Evolutionary conservation across 2,329 filamentous ascomycete species (phyloP), one percentile per base, ranked within the genome.

Genomic region (Sporothrix sp.): DNA sequence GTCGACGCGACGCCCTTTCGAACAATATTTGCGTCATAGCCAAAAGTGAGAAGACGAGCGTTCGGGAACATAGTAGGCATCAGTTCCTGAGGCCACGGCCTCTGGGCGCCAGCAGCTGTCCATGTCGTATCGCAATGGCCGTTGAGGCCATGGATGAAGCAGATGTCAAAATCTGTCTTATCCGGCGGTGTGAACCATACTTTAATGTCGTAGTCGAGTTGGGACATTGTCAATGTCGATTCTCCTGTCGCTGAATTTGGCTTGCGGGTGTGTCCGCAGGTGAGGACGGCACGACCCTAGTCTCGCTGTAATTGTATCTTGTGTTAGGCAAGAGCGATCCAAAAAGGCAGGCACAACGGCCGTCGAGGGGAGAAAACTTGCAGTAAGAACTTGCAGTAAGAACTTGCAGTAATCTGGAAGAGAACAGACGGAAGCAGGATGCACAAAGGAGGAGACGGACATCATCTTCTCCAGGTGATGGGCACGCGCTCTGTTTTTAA

Each of bases 91-190:
- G 65, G 66, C 67, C 68, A 70, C 2, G 66, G 63, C n/a, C 42
- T 43, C 7, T 36, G 18, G 14, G 57, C 56, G 3, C 58, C 60
- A 0, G 56, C 33, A 6, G 61, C 63, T 7, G 63, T 68, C 69
- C 68, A 71, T 3, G 67, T 69, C 3, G 48, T 59, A 5, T 66
- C 61, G 1, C 67, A 63, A 50, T 68, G 57, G 2, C 69, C 70
- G 1, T 61, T 65, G 10, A 71, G 56, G 5, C 69, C 68, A 38
- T 72, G 69, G 23, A 71, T 53, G 48, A 71, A 70, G 48, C 66
- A 65, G 18, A 70, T 56, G 36, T 60, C 58, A 35, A 59, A n/a
- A n/a, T n/a, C 50, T 1, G 18, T 28, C n/a, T 56, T 55, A 11
- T 53, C 51, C 25, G 52, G 25, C 35, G 53, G 51, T 36, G 54